phyloP scores from a whole-genome alignment of 2,329 filamentous ascomycete genomes.

The Penicillium sp. region DNA sequence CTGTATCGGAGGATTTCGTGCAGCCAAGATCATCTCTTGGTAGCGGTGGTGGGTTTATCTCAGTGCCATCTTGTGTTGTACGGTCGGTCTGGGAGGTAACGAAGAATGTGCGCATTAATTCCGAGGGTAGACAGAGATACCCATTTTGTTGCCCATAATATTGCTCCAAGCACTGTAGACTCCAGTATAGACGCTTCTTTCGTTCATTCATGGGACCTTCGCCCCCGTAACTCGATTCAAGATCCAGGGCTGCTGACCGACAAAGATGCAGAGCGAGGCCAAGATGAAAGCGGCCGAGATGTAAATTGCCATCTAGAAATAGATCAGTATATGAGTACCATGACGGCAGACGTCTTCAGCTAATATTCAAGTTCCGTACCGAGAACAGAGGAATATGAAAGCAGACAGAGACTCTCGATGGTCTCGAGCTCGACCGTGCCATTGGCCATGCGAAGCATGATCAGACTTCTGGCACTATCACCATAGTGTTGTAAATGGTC shows the following conservation, averaged over 20 bases:
- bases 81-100: slow-evolving; percentile 20
- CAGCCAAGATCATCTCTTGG: slow-evolving; percentile 47
- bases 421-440: slow-evolving; percentile 50
- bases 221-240: slow-evolving; percentile 39
- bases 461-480: slow-evolving; percentile 35
- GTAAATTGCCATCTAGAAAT: slow-evolving; percentile 46
- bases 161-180: slow-evolving; percentile 50
- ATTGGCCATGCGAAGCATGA: slow-evolving; percentile 52
- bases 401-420: slow-evolving; percentile 51
- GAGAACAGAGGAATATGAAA: slow-evolving; percentile 51
- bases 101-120: slow-evolving; percentile 41
- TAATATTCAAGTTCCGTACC: slow-evolving; percentile 32
- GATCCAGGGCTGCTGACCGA: slow-evolving; percentile 50
- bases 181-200: slow-evolving; percentile 53
- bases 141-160: slow-evolving; percentile 49
- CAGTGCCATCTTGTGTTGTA: slow-evolving; percentile 24
- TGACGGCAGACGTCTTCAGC: background rate
- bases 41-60: slow-evolving; percentile 42
- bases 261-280: slow-evolving; percentile 52
- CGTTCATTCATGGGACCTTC: slow-evolving; percentile 41
- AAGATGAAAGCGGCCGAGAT: slow-evolving; percentile 51
- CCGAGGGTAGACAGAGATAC: slow-evolving; percentile 42
- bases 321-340: slow-evolving; percentile 6
- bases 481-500: slow-evolving; percentile 36
- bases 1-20: slow-evolving; percentile 40